Percentiles rank a stretch among this genome's conserved stretches.
phyloP scores from a whole-genome alignment of 139 green algal genomes.

The Nannochloris sp. region DNA sequence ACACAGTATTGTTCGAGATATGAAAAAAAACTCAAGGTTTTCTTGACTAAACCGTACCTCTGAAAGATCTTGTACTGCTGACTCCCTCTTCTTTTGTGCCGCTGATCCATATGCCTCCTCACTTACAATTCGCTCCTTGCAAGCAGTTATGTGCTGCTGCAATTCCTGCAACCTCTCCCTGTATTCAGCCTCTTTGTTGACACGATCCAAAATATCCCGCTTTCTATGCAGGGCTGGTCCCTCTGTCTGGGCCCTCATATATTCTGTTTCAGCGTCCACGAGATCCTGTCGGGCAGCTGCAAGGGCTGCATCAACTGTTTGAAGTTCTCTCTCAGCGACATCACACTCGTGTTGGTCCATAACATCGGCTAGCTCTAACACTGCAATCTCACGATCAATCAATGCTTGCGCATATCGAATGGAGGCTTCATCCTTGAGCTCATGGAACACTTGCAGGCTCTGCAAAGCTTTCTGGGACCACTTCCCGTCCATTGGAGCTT shows the following conservation, averaged over 20 bases:
- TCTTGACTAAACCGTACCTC: neutral
- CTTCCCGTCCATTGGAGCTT: neutral
- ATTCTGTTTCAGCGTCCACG: constrained; percentile 45
- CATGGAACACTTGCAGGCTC: constrained; percentile 26
- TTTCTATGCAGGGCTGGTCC: constrained; percentile 61
- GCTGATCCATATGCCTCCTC: constrained; percentile 20
- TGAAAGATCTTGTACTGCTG: constrained; percentile 14
- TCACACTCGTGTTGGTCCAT: constrained; percentile 52
- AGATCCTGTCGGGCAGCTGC: constrained; percentile 17
- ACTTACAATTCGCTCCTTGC: constrained; percentile 20
- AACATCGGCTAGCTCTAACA: constrained; percentile 52
- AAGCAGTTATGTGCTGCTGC: constrained; percentile 18
- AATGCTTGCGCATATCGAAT: constrained; percentile 53
- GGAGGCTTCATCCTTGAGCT: constrained; percentile 22
- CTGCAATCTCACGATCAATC: constrained; percentile 56
- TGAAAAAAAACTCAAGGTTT: no score
- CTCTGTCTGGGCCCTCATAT: constrained; percentile 37
- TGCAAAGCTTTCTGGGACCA: constrained; percentile 22
- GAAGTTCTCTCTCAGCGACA: constrained; percentile 27
- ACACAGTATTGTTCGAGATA: neutral
- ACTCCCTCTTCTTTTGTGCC: constrained; percentile 14
- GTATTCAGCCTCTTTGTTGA: constrained; percentile 71
- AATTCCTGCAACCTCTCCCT: constrained; percentile 54
- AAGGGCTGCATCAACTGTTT: constrained; percentile 12
- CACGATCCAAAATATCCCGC: constrained; percentile 62